Base-by-base conservation (phyloP, 768 basidiomycete species). In the Suillus placidus region DNA sequence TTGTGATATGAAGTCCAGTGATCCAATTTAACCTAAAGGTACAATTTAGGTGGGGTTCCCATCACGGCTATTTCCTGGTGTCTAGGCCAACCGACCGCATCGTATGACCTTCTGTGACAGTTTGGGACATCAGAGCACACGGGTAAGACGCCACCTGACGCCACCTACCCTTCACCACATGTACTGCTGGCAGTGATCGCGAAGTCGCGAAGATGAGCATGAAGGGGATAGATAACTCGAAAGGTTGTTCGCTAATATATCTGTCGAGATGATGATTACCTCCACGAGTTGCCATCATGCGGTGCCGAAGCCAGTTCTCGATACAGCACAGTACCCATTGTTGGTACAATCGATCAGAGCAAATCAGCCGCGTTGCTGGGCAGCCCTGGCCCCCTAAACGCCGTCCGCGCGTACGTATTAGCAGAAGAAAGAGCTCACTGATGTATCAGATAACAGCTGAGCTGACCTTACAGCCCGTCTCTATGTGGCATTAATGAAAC, bases 111-210 rank as follows among this genome's bases (percentile, higher is more conserved):
- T 20, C 20, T 35, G 54, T 54, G 52, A 54, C 51, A 52, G 12
- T 52, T 52, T 30, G 9, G 32, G 20, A 55, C 34, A 35, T 55
- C 20, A 55, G 20, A 35, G 32, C 54, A 55, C 32, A 34, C 32
- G 32, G 20, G 32, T 20, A 34, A 55, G 32, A 34, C 34, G 32
- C 54, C 54, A 35, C 34, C 12, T n/a, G 20, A 55, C 51, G 51
- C 51, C 51, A 52, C 51, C 51, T 55, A 34, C 54, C 54, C 34
- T 55, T 55, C 35, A 20, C 34, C 32, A 13, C 32, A 55, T 55
- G 54, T 5, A 55, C 16, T 20, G 34, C 54, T 55, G 54, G 54
- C 32, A 35, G 1, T 34, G 54, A 55, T 55, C 9, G 10, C 32
- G 32, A 55, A 55, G 54, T 55, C 9, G 10, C 32, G 32, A 55